Base-by-base conservation (phyloP, 164 flowering plant genomes). In the Stephania japonica region DNA sequence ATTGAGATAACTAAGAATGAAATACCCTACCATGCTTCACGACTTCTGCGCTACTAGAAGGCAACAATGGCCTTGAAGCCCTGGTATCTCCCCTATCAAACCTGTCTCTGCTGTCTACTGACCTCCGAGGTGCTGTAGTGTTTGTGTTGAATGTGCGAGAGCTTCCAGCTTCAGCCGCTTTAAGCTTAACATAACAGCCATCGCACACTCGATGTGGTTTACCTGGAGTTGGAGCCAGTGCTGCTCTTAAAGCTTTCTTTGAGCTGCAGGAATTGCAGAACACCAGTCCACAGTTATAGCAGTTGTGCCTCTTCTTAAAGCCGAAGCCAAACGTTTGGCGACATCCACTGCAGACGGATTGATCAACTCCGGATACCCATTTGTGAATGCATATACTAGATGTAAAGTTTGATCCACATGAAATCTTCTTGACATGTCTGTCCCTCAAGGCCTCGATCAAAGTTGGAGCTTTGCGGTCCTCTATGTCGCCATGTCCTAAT, bases 151-250 rank as follows among this genome's bases (percentile, higher is more conserved):
- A 56, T 67, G 27, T 70, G 10, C 83, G 65, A 50, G 62, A 25
- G 73, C 44, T 72, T 32, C 86, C 87, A 80, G 81, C 70, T 72
- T 85, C 92, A 6, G 83, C 69, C 32, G 86, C 85, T 73, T 84
- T 85, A 42, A 86, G 86, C 65, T 86, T 86, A 38, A 75, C 72
- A 76, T 82, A 85, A 62, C 91, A 87, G 73, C 84, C 76, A 75
- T 87, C 91, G 79, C 90, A 86, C 7, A 87, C 91, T n/a, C 91
- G 86, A 73, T 85, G 85, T n/a, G 87, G 91, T 78, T 87, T 87
- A 5, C 83, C 83, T 18, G 87, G 84, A 71, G 85, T 83, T 67
- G 90, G 85, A 72, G 88, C 87, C 68, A 85, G 69, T 68, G 88
- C 84, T 42, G 88, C 87, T 68, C 74, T 81, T 42, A 85, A 53